Evolutionary conservation across 2,329 filamentous ascomycete genomes (phyloP).

Genomic region (Stenocarpella maydis): DNA sequence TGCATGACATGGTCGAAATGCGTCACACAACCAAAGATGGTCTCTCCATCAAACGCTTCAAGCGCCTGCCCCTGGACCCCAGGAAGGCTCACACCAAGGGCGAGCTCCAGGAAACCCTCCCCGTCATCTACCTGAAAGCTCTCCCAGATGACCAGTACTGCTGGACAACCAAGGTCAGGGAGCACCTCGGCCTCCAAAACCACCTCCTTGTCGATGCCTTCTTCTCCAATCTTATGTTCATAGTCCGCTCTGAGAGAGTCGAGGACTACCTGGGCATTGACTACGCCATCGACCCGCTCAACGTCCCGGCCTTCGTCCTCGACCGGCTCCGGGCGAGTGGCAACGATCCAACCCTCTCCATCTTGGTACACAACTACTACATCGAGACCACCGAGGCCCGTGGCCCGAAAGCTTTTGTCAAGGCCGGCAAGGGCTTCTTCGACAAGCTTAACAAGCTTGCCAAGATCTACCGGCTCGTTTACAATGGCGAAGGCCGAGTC

Average conservation of each 20-base stretch:
- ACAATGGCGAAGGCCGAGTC: conserved; percentile 25
- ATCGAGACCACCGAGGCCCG: conserved; percentile 36
- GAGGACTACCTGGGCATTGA: conserved; percentile 23
- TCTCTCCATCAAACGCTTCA: conserved; percentile 36
- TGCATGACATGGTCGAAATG: conserved; percentile 25
- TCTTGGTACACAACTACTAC: conserved; percentile 42
- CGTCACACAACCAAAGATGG: conserved; percentile 31
- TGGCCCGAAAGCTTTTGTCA: conserved; percentile 37
- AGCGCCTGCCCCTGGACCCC: conserved; percentile 33
- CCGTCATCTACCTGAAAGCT: conserved; percentile 23
- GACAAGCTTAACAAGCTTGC: conserved; percentile 34
- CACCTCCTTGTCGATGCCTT: conserved; percentile 23
- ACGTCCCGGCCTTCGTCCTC: conserved; percentile 26
- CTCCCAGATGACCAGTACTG: conserved; percentile 28
- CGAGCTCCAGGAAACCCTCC: conserved; percentile 31
- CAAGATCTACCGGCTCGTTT: conserved; percentile 19
- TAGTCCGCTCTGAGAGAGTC: conserved; percentile 8
- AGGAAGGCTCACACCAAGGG: conserved; percentile 16
- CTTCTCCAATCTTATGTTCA: conserved; percentile 16
- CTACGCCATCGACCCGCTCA: conserved; percentile 21
- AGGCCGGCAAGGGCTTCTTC: conserved; percentile 32
- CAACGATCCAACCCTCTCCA: conserved; percentile 34
- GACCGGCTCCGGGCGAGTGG: conserved; percentile 4
- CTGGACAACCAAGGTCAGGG: conserved; percentile 31
- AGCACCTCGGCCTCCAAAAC: conserved; percentile 23